Conservation (phyloP, 129 eudicot species). For the Artemisia annua region DNA sequence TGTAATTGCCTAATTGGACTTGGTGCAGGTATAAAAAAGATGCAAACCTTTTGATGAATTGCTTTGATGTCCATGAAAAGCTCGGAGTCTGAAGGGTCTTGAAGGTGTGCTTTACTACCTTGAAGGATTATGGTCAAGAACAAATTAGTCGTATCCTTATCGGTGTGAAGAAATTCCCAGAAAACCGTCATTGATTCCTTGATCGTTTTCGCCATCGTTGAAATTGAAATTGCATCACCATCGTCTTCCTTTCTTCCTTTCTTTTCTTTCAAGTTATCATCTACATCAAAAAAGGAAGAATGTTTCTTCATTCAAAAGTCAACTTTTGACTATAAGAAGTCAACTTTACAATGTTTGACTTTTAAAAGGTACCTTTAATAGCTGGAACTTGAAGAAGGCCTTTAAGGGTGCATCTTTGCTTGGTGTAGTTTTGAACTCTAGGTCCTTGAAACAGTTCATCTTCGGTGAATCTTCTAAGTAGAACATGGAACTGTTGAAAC, state of each 20-base stretch:
- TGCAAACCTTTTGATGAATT: conserved; percentile 68
- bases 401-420: conserved; percentile 46
- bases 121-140: conserved; percentile 38
- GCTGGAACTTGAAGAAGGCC: conserved; percentile 82
- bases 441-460: conserved; percentile 84
- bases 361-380: conserved; percentile 53
- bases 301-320: background rate
- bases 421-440: conserved; percentile 59
- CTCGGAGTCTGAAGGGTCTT: conserved; percentile 47
- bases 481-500: conserved; percentile 87
- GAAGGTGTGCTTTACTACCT: conserved; percentile 42
- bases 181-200: conserved; percentile 68
- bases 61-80: conserved; percentile 49
- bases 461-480: conserved; percentile 70
- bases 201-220: conserved; percentile 49
- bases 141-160: conserved; percentile 49
- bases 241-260: conserved; percentile 44
- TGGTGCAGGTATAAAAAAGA: background rate
- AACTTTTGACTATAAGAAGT: conserved; percentile 1
- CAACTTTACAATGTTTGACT: background rate
- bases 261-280: conserved; percentile 63
- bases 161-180: conserved; percentile 67
- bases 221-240: conserved; percentile 51
- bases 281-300: conserved; percentile 34
- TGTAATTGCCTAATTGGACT: background rate